Evolutionary conservation across 2,329 filamentous ascomycete species (phyloP), one percentile per base, ranked within the genome.

Genomic region (Periglandula ipomoeae): DNA sequence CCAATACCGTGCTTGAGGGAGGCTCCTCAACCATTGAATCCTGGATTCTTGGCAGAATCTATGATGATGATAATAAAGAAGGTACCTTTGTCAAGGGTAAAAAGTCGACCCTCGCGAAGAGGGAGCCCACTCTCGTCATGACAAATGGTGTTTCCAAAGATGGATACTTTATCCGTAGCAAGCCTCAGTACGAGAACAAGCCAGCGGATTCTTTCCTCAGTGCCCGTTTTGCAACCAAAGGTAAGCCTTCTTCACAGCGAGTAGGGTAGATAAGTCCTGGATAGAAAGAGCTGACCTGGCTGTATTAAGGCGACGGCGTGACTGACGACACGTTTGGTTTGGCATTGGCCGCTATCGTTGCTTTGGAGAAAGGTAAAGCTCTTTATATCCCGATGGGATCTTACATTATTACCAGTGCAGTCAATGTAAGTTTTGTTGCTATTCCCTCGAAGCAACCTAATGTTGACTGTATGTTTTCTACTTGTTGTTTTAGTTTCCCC

Each of bases 31-130:
- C 81, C 54, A 75, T 96, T 51, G 64, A 71, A 2, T 82, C 82
- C 4, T 98, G 85, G 78, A 75, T 82, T 22, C 89, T 96, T 66
- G 91, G 93, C 46, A 84, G 85, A 54, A 73, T 80, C 43, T 91
- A 94, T 67, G 39, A 41, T 41, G 39, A 41, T 41, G 39, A 41
- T 19, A 20, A 41, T 24, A 15, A 9, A 43, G 40, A n/a, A n/a
- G 22, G 22, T 43, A 13, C 40, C 40, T 43, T 43, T 27, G 23
- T 43, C 20, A 72, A 66, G 48, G 71, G 70, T 23, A 61, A 65
- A 42, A 61, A 61, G 22, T 58, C 73, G 9, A 71, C 79, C 56
- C 54, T 55, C n/a, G 70, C 73, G 22, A 70, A 80, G 35, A 63
- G 68, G 48, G 90, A 87, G 70, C 86, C 89, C 5, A 65, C 72